Evolutionary conservation across 768 basidiomycete species (phyloP), one percentile per base, ranked within the genome.

Genomic region (Tricholoma furcatifolium): DNA sequence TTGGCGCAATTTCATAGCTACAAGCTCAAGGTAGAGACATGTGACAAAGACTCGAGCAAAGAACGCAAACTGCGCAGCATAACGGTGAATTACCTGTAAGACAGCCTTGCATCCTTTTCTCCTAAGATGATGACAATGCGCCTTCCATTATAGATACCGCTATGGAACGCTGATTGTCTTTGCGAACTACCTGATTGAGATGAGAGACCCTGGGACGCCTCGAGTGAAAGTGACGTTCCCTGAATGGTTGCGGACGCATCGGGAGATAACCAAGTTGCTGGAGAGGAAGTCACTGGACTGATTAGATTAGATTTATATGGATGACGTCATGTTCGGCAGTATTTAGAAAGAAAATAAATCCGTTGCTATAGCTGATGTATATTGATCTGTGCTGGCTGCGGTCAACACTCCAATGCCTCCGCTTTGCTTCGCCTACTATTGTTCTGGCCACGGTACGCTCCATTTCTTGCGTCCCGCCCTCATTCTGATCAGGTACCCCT

Each of bases 111-210:
- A 21, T 17, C 14, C 15, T 27, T 17, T 5, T 17, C 30, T 32
- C n/a, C 31, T 40, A n/a, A 11, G 1, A 43, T 46, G 35, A 51
- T 34, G 23, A 43, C 27, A 12, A 42, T 10, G 31, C 17, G 17
- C 3, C 31, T 4, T 18, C n/a, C 7, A 41, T 15, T 43, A 42
- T 54, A 91, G 89, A 55, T 91, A 88, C 65, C 87, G 88, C 57
- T 97, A 98, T 63, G 96, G 90, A 6, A 85, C 91, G 3, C 76
- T 97, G 31, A 96, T 98, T 60, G 92, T 92, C 4, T 91, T 99
- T 54, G 89, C 97, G 43, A 94, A 97, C 66, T 98, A 96, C 67
- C 77, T 98, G 59, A 85, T 98, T 47, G 93, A 96, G 68, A 73
- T 73, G 60, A 70, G 72, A 30, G 72, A 72, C 44, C 65, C 65